Conservation (phyloP, 805 yeast genomes). For the Candida sanyiensis region DNA sequence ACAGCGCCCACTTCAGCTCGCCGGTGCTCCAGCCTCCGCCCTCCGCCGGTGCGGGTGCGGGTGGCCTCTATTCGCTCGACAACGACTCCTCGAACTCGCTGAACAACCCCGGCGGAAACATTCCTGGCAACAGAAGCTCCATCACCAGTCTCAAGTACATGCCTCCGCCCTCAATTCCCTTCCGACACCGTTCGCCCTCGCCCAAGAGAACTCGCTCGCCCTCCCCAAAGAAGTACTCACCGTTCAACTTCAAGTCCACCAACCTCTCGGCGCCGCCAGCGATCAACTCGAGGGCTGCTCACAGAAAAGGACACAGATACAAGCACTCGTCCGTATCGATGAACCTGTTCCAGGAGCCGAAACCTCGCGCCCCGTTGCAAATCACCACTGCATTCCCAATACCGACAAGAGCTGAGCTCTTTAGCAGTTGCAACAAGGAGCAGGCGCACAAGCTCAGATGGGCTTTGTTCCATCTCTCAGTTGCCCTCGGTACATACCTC, state of each 20-base stretch:
- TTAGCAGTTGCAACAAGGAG: slow-evolving; percentile 48
- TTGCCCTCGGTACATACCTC: slow-evolving; percentile 51
- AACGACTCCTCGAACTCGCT: slow-evolving; percentile 22
- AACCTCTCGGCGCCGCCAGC: slow-evolving; percentile 30
- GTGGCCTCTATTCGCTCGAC: slow-evolving; percentile 11
- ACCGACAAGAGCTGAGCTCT: slow-evolving; percentile 50
- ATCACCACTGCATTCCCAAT: slow-evolving; percentile 59
- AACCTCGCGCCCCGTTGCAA: slow-evolving; percentile 64
- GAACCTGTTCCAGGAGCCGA: slow-evolving; percentile 93
- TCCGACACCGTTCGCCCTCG: slow-evolving; percentile 27
- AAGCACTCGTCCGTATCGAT: slow-evolving; percentile 95
- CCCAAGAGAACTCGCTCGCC: slow-evolving; percentile 27
- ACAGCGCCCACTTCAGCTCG: slow-evolving; percentile 14
- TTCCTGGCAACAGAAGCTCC: slow-evolving; percentile 26
- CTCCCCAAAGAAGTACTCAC: slow-evolving; percentile 31
- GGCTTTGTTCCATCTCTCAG: slow-evolving; percentile 50
- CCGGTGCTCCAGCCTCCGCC: slow-evolving; percentile 10
- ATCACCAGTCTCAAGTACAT: slow-evolving; percentile 22
- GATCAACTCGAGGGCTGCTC: slow-evolving; percentile 47
- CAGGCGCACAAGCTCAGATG: slow-evolving; percentile 58
- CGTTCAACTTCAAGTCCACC: slow-evolving; percentile 64
- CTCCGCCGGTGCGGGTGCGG: not conserved
- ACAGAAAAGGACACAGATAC: slow-evolving; percentile 90
- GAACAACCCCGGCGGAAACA: slow-evolving; percentile 25
- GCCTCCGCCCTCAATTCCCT: slow-evolving; percentile 24